These are phyloP conservation scores for Botrytis tulipae DNA, from an alignment of 2,329 filamentous ascomycete genomes.

Conservation along the genomic window DNA sequence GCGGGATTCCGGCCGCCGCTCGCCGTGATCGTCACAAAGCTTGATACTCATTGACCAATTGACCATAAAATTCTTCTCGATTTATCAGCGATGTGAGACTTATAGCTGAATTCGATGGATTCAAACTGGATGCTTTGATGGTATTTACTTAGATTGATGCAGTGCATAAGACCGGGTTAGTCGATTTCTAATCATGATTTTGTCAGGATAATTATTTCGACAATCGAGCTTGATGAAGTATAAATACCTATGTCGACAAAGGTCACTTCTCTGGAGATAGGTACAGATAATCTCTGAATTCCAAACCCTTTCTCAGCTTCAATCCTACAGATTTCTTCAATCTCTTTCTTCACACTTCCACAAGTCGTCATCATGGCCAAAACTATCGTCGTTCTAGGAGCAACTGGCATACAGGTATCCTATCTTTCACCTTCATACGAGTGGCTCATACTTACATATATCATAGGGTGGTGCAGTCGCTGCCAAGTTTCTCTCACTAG, in stretches of 20 bases:
- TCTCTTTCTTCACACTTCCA: neutral
- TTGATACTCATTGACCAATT: neutral
- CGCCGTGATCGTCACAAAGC: neutral
- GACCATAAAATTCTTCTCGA: neutral
- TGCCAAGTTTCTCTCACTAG: slow-evolving; percentile 44
- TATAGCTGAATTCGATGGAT: too few species aligned
- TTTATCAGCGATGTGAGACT: too few species aligned
- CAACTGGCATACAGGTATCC: neutral
- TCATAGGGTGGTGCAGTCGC: slow-evolving; percentile 48
- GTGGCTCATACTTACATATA: neutral
- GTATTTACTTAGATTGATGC: too few species aligned
- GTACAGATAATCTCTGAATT: neutral
- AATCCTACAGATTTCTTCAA: neutral
- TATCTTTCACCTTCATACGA: too few species aligned
- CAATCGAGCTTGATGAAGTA: neutral
- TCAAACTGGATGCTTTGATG: neutral
- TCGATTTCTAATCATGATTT: neutral
- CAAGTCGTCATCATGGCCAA: neutral
- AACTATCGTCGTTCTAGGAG: neutral
- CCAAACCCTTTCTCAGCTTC: neutral
- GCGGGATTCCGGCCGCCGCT: neutral
- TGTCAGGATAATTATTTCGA: neutral
- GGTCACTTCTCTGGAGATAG: neutral
- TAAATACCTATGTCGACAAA: neutral
- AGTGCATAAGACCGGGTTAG: too few species aligned